A percentile compares a stretch with the other conserved stretches of the same genome.
Evolutionary conservation across 495 filamentous ascomycete genomes (phyloP).

Genomic region (Penicillium paradoxum): DNA sequence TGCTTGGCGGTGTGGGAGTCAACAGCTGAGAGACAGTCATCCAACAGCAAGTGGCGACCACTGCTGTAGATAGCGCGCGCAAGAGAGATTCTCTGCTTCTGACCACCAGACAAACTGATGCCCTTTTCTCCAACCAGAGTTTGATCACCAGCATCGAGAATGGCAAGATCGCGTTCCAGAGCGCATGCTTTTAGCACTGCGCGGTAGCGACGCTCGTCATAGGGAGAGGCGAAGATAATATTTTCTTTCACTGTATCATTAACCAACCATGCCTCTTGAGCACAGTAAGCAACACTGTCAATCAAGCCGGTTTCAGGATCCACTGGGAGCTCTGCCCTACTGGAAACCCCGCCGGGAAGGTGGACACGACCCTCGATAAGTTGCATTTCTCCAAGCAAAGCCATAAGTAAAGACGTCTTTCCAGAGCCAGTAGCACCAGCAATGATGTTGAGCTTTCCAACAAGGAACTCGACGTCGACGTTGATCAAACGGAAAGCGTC

Average conservation of each 20-base stretch:
- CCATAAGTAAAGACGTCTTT: constrained; percentile 95
- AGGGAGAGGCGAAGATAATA: constrained; percentile 83
- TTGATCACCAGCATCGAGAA: constrained; percentile 87
- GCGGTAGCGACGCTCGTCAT: constrained; percentile 78
- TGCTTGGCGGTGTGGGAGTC: constrained; percentile 98
- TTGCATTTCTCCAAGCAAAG: constrained; percentile 94
- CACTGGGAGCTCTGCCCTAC: constrained; percentile 73
- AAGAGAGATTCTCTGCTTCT: constrained; percentile 96
- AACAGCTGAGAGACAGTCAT: constrained; percentile 97
- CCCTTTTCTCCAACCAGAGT: constrained; percentile 97
- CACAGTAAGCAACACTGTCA: constrained; percentile 93
- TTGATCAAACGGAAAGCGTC: constrained; percentile 78
- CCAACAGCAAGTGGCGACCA: constrained; percentile 82
- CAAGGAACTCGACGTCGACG: constrained; percentile 68
- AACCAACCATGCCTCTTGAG: constrained; percentile 96
- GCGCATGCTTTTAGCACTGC: constrained; percentile 88
- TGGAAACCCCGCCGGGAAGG: constrained; percentile 70
- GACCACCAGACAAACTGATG: constrained; percentile 91
- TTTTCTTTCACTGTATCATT: constrained; percentile 96
- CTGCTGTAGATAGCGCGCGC: constrained; percentile 91
- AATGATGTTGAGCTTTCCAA: constrained; percentile 82
- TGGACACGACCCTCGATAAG: constrained; percentile 73
- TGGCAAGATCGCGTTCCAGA: constrained; percentile 86
- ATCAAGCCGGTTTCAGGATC: constrained; percentile 83
- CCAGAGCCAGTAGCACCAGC: constrained; percentile 90